Percentiles rank a stretch among this genome's conserved stretches.
These are phyloP conservation scores for Talaromyces sp. DNA, from an alignment of 2,329 filamentous ascomycete genomes.

Conservation along the genomic window DNA sequence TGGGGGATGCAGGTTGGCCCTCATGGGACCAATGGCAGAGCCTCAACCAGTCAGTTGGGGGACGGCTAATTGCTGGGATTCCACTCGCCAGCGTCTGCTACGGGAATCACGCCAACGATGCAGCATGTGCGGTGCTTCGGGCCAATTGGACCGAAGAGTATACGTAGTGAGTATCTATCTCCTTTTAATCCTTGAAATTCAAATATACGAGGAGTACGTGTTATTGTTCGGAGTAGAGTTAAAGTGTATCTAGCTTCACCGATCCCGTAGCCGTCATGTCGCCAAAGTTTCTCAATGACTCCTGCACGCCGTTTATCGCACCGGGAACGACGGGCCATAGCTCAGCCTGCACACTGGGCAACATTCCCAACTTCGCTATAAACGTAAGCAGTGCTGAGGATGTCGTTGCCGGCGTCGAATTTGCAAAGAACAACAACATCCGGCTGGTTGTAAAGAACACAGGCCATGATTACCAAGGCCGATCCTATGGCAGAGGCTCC, in stretches of 20 bases:
- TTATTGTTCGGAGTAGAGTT: no score
- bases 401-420: conserved; percentile 1
- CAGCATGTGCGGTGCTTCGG: background rate
- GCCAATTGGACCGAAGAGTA: background rate
- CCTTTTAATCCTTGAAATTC: no score
- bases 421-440: conserved; percentile 10
- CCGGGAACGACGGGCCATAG: background rate
- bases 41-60: conserved; percentile 33
- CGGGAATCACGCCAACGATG: background rate
- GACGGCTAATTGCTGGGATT: conserved; percentile 27
- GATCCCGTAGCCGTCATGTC: conserved; percentile 29
- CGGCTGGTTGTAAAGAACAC: conserved; percentile 7
- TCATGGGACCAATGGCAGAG: conserved; percentile 26
- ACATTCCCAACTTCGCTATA: conserved; percentile 29
- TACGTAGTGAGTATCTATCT: background rate
- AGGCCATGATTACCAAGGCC: conserved; percentile 30
- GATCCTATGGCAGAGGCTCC: conserved; percentile 42
- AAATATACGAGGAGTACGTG: no score
- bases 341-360: conserved; percentile 22
- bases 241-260: no score
- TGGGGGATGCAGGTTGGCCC: conserved; percentile 33
- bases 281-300: conserved; percentile 26
- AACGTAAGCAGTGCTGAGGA: conserved; percentile 20
- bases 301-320: conserved; percentile 24
- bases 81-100: conserved; percentile 30